Evolutionary conservation across 2,329 filamentous ascomycete genomes (phyloP), one percentile per base, ranked within the genome.

Genomic region (Botrytis pseudocinerea): DNA sequence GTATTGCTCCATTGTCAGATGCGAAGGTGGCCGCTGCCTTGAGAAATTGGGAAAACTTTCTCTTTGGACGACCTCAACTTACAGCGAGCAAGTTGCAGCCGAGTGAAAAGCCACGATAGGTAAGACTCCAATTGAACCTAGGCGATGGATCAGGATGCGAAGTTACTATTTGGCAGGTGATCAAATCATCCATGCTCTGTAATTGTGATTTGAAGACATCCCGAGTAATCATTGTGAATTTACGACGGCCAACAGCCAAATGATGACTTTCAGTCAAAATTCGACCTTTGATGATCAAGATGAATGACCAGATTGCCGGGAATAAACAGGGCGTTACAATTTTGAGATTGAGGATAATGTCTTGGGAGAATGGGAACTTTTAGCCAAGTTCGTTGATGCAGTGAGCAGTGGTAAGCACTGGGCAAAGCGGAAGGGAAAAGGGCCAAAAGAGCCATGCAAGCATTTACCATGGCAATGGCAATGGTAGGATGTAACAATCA

Each of bases 61-160:
- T 63, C 64, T 68, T 57, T 68, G 64, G 64, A 68, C 64, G 35
- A 68, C 48, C 51, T 68, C 64, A 42, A 63, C 38, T 42, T 40
- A 28, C 25, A 42, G 42, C 18, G 48, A 57, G 48, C 64, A 68
- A 48, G 63, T 65, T 59, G 70, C 70, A 66, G 61, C 70, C 70
- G 70, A 72, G 42, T 59, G 20, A 57, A 60, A 72, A 66, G 70
- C 70, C 70, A 72, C 70, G 62, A 66, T 66, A 40, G 63, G 71
- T 72, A 69, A 72, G 51, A 72, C 63, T 62, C 71, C 71, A 72
- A 72, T 72, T 72, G 64, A 62, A 72, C 54, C 64, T 42, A 69
- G 70, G 64, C 32, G 54, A 69, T 61, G 42, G 60, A 71, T 62
- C 69, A 64, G 59, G 57, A 64, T 63, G 38, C 46, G 32, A 51